phyloP scores from a whole-genome alignment of 2,329 filamentous ascomycete species.

The Gaeumannomyces sp. region DNA sequence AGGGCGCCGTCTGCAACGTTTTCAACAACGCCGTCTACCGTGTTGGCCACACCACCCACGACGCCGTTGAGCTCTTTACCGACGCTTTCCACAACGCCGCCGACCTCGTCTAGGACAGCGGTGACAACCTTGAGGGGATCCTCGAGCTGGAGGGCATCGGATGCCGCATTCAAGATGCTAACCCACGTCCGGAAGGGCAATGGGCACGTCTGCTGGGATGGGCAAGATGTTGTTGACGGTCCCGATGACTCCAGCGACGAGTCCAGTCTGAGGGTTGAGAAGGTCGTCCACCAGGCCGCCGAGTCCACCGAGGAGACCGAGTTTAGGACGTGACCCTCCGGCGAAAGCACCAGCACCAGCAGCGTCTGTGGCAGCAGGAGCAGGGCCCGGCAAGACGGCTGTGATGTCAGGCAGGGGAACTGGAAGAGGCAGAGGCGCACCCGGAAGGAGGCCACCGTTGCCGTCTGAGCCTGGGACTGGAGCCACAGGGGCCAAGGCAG shows the following conservation, averaged over 20 bases:
- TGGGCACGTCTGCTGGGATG: background rate
- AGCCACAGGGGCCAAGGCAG: slow-evolving; percentile 2
- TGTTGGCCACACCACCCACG: background rate
- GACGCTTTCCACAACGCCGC: slow-evolving; percentile 1
- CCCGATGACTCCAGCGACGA: background rate
- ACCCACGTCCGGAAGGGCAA: slow-evolving; percentile 6
- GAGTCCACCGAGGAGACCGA: slow-evolving; percentile 9
- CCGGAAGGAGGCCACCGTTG: background rate
- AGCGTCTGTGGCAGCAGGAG: background rate
- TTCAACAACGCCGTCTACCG: background rate
- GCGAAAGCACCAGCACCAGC: background rate
- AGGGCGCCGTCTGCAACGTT: background rate
- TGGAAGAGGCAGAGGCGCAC: background rate
- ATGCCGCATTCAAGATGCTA: slow-evolving; percentile 7
- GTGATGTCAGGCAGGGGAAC: slow-evolving; percentile 3
- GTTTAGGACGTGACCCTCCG: background rate
- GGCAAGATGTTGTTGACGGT: slow-evolving; percentile 3
- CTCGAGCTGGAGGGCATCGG: slow-evolving; percentile 2
- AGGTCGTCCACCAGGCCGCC: slow-evolving; percentile 6
- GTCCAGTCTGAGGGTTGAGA: slow-evolving; percentile 2
- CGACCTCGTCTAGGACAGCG: slow-evolving; percentile 6
- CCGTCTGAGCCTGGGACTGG: background rate
- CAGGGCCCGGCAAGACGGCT: background rate
- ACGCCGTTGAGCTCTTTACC: background rate
- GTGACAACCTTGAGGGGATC: background rate